These are phyloP conservation scores for Corylus americana DNA, from an alignment of 306 rosid genomes.

Conservation along the genomic window DNA sequence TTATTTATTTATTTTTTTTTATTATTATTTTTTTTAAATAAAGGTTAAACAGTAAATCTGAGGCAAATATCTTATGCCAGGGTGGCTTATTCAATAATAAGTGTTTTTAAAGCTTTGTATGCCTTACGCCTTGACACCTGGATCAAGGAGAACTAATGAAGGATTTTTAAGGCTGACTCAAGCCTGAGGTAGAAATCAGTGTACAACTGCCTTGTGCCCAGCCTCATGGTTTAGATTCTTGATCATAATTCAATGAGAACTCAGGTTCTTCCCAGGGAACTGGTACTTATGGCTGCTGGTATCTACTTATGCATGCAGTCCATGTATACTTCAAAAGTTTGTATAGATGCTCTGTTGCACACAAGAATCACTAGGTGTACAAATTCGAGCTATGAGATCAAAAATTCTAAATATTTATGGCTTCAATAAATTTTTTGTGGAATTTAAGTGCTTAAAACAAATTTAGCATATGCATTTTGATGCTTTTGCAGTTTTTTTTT, in stretches of 20 bases:
- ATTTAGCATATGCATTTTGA: not conserved
- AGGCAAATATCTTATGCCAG: not conserved
- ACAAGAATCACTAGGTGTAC: not conserved
- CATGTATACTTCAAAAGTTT: not conserved
- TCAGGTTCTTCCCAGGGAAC: not conserved
- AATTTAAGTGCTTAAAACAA: not conserved
- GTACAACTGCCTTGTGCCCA: not conserved
- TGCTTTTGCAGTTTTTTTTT: not conserved
- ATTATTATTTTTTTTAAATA: not conserved
- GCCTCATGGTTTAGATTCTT: not conserved
- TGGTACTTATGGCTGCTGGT: not conserved
- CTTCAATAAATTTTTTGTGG: not conserved
- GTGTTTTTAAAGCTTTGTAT: not conserved
- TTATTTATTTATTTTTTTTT: no score
- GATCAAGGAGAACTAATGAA: not conserved
- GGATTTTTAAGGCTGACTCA: not conserved
- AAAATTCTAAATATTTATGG: not conserved
- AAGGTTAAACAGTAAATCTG: not conserved
- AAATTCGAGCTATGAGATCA: not conserved
- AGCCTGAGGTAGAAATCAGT: not conserved
- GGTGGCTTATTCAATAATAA: not conserved
- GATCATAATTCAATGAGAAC: not conserved
- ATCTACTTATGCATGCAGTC: not conserved
- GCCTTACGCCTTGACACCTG: not conserved
- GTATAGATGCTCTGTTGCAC: not conserved